Evolutionary conservation across 495 filamentous ascomycete genomes (phyloP).

Genomic region (Xylaria nigripes): DNA sequence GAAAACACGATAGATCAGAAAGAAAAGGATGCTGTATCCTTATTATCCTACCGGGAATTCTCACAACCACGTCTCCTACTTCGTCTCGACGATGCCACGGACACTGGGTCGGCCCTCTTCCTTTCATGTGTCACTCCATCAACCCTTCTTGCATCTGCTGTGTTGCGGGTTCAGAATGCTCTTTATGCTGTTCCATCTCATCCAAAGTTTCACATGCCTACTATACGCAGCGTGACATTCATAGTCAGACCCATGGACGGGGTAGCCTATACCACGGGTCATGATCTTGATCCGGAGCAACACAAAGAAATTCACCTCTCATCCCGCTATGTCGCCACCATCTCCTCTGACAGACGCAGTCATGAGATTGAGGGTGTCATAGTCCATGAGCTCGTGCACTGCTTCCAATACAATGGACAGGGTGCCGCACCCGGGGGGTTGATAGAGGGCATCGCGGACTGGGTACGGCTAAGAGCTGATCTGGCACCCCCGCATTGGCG

Average conservation of each 20-base stretch:
- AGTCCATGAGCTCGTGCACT: conserved; percentile 91
- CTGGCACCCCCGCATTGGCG: conserved; percentile 82
- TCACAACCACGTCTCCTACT: conserved; percentile 60
- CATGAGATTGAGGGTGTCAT: conserved; percentile 77
- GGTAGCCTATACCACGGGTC: conserved; percentile 83
- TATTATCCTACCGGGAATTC: conserved; percentile 18
- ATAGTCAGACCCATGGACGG: conserved; percentile 70
- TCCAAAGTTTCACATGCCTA: conserved; percentile 27
- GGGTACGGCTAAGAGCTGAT: conserved; percentile 69
- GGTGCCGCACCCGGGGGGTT: conserved; percentile 65
- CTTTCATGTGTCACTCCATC: conserved; percentile 50
- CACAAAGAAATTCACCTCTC: conserved; percentile 95
- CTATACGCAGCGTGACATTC: conserved; percentile 74
- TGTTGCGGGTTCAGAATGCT: conserved; percentile 47
- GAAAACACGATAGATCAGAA: background rate
- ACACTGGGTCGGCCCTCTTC: conserved; percentile 55
- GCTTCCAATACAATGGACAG: conserved; percentile 73
- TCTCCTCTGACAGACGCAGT: conserved; percentile 30
- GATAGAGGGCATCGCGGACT: conserved; percentile 91
- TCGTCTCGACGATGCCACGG: conserved; percentile 59
- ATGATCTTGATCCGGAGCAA: conserved; percentile 64
- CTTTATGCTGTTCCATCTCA: conserved; percentile 12
- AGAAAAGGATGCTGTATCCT: background rate
- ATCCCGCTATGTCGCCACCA: conserved; percentile 59
- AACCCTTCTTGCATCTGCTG: conserved; percentile 49